These are phyloP conservation scores for Pythium plurisporium DNA, from an alignment of 352 stramenopile genomes.

Conservation along the genomic window DNA sequence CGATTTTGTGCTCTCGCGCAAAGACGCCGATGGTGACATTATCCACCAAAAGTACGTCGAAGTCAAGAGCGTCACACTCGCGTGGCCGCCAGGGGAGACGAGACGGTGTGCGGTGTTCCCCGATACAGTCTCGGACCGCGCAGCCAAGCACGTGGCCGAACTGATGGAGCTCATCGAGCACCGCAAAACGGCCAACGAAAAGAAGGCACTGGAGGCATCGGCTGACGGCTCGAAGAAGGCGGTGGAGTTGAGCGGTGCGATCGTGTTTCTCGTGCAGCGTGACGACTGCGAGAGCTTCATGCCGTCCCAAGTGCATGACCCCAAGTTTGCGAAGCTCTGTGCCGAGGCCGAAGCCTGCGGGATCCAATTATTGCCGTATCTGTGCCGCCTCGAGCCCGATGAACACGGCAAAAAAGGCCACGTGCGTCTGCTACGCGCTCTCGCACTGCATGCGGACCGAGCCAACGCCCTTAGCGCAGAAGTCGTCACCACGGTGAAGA, in stretches of 20 bases:
- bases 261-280: constrained; percentile 78
- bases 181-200: constrained; percentile 9
- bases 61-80: constrained; percentile 82
- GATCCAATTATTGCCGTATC: constrained; percentile 64
- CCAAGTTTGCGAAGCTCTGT: constrained; percentile 64
- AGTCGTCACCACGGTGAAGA: not conserved
- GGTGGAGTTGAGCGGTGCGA: constrained; percentile 34
- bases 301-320: constrained; percentile 59
- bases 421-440: constrained; percentile 36
- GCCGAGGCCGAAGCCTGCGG: constrained; percentile 33
- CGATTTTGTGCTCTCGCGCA: constrained; percentile 69
- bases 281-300: constrained; percentile 71
- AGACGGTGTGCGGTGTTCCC: constrained; percentile 62
- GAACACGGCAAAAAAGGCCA: constrained; percentile 27
- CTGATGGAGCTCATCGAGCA: constrained; percentile 53
- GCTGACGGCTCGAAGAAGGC: too few species aligned
- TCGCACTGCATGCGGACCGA: constrained; percentile 25
- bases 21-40: constrained; percentile 26
- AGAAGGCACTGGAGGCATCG: constrained; percentile 15
- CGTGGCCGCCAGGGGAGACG: constrained; percentile 5
- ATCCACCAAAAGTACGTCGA: constrained; percentile 70
- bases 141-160: constrained; percentile 73
- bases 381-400: constrained; percentile 46
- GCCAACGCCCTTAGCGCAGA: not conserved
- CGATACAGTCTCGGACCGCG: constrained; percentile 69